A percentile compares a stretch with the other conserved stretches of the same genome.
Evolutionary conservation across 169 alveolate genomes (phyloP).

Genomic region (Cryptosporidium sp.): DNA sequence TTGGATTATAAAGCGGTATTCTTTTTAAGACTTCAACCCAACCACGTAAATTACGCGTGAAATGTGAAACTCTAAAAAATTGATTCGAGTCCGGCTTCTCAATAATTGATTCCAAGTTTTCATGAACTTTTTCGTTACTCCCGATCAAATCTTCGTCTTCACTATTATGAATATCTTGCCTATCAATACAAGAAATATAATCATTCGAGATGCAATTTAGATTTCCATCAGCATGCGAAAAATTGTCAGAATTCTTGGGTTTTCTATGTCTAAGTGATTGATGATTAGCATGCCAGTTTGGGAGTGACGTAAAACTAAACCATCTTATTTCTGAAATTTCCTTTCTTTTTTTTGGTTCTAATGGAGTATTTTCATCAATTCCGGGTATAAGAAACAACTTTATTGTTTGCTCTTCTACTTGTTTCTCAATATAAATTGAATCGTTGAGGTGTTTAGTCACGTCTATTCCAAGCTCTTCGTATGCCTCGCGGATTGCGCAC

Average conservation of each 20-base stretch:
- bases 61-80: conserved; percentile 77
- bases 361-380: conserved; percentile 82
- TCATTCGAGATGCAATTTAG: conserved; percentile 15
- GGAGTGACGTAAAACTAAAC: conserved; percentile 82
- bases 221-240: neutral
- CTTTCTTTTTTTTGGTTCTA: conserved; percentile 86
- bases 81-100: conserved; percentile 19
- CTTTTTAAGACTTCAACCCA: conserved; percentile 78
- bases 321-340: conserved; percentile 88
- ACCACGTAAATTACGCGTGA: conserved; percentile 79
- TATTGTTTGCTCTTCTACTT: conserved; percentile 84
- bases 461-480: conserved; percentile 94
- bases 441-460: conserved; percentile 83
- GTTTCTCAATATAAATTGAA: conserved; percentile 83
- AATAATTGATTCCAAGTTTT: neutral
- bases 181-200: conserved; percentile 38
- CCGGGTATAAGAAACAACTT: conserved; percentile 90
- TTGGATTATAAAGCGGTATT: conserved; percentile 46
- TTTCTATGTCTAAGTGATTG: conserved; percentile 21
- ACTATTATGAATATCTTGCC: neutral
- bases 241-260: conserved; percentile 13
- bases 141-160: conserved; percentile 30
- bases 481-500: conserved; percentile 94
- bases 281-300: conserved; percentile 36
- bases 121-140: neutral